Conservation (phyloP, 2,329 filamentous ascomycete genomes). For the Botryotinia convoluta region DNA sequence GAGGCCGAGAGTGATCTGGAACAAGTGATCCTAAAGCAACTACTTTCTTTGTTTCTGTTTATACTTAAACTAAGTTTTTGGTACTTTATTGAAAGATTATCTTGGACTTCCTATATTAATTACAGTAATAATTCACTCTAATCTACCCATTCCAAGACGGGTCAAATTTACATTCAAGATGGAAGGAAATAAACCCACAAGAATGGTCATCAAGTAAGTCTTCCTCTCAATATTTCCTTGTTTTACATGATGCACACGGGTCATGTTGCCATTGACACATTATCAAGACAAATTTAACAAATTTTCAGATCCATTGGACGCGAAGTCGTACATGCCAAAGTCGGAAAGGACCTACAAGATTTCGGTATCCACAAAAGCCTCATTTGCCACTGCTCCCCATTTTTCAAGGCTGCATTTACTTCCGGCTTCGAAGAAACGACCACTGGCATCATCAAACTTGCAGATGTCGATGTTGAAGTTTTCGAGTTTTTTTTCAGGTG, state of each 20-base stretch:
- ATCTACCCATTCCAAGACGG: neutral
- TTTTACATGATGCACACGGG: too few species aligned
- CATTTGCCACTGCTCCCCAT: constrained; percentile 26
- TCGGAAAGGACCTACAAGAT: constrained; percentile 19
- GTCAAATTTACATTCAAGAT: neutral
- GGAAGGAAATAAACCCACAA: neutral
- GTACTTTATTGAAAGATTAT: too few species aligned
- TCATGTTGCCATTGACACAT: neutral
- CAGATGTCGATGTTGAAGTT: neutral
- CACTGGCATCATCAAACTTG: constrained; percentile 22
- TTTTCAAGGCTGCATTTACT: constrained; percentile 26
- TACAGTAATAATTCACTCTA: neutral
- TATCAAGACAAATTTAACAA: neutral
- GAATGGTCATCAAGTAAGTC: neutral
- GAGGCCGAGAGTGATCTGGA: neutral
- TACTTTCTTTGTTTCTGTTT: neutral
- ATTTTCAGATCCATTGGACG: neutral
- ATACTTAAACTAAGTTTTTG: neutral
- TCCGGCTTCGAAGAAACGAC: constrained; percentile 23
- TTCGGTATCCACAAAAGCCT: constrained; percentile 28
- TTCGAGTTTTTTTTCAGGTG: constrained; percentile 22
- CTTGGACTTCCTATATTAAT: neutral
- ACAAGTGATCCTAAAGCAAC: neutral
- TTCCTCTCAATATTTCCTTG: too few species aligned
- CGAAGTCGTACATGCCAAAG: constrained; percentile 23